Conservation (phyloP, 352 stramenopile genomes). For the Elongisporangium undulatum region DNA sequence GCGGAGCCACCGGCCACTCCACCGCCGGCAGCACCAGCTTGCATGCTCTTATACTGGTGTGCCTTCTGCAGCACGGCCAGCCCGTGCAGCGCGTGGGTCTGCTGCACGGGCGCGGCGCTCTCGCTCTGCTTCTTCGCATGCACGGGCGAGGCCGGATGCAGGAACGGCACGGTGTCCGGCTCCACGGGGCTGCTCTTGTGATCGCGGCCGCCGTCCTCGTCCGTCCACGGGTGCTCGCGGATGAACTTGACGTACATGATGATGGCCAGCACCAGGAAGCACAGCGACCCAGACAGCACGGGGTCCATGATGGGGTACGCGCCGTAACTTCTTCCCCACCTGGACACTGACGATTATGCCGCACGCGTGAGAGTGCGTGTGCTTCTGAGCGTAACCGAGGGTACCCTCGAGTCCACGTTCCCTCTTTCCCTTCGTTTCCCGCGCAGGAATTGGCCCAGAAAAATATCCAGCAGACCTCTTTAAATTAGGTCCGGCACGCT, state of each 20-base stretch:
- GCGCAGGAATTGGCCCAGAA: not conserved
- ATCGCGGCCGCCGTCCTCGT: slow-evolving; percentile 43
- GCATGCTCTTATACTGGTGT: slow-evolving; percentile 46
- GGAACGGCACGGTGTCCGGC: slow-evolving; percentile 63
- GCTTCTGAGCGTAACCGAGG: not conserved
- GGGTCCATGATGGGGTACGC: slow-evolving; percentile 58
- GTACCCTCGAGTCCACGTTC: not conserved
- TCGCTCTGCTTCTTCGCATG: slow-evolving; percentile 39
- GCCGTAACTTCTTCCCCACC: not conserved
- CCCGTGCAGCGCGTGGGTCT: slow-evolving; percentile 16
- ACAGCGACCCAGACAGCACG: slow-evolving; percentile 83
- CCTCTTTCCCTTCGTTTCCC: not conserved
- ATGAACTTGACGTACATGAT: slow-evolving; percentile 90
- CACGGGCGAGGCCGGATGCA: slow-evolving; percentile 51
- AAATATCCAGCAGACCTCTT: not conserved
- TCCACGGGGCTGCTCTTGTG: slow-evolving; percentile 67
- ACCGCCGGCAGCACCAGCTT: slow-evolving; percentile 13
- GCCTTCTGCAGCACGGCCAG: slow-evolving; percentile 33
- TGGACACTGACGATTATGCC: not conserved
- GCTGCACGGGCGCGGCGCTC: slow-evolving; percentile 31
- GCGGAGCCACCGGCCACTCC: slow-evolving; percentile 7
- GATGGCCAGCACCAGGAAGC: slow-evolving; percentile 82
- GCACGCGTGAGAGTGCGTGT: not conserved
- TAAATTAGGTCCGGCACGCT: not conserved
- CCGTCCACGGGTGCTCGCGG: slow-evolving; percentile 57